Conservation (phyloP, 441 rosid species). For the Populus hybrid region DNA sequence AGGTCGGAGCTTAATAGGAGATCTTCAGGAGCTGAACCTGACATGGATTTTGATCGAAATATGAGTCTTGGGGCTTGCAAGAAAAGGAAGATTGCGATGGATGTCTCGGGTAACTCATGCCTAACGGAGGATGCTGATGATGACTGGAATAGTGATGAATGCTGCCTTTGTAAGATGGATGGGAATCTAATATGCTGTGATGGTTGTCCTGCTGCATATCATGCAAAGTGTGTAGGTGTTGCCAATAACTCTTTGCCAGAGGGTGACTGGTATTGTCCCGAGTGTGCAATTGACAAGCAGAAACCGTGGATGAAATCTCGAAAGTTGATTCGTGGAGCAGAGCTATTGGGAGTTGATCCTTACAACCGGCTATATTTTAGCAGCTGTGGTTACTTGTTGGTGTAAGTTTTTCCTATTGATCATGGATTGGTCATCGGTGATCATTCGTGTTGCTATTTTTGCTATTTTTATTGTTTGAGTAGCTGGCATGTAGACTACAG, state of each 20-base stretch:
- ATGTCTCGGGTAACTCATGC: slow-evolving; percentile 51
- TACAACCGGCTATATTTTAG: slow-evolving; percentile 73
- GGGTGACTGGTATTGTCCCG: slow-evolving; percentile 92
- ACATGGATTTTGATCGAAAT: slow-evolving; percentile 58
- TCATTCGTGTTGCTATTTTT: background rate
- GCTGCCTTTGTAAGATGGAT: slow-evolving; percentile 96
- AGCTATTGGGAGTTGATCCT: slow-evolving; percentile 71
- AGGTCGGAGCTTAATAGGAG: slow-evolving; percentile 75
- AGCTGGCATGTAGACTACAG: background rate
- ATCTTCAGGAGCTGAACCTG: slow-evolving; percentile 61
- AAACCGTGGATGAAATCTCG: slow-evolving; percentile 53
- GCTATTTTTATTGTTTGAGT: background rate
- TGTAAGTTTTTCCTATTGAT: slow-evolving; percentile 60
- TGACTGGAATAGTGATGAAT: slow-evolving; percentile 79
- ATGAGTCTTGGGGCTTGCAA: slow-evolving; percentile 38
- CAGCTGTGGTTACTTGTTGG: slow-evolving; percentile 83
- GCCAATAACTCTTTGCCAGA: slow-evolving; percentile 76
- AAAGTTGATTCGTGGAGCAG: slow-evolving; percentile 78
- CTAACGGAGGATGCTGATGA: slow-evolving; percentile 42
- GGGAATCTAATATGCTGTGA: slow-evolving; percentile 94
- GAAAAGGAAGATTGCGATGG: slow-evolving; percentile 62
- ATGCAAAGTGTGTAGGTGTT: slow-evolving; percentile 92
- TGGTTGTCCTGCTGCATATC: slow-evolving; percentile 96
- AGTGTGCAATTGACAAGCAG: slow-evolving; percentile 60
- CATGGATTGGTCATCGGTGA: slow-evolving; percentile 7